A percentile compares a stretch with the other conserved stretches of the same genome.
Evolutionary conservation across 495 filamentous ascomycete genomes (phyloP).

Genomic region (Neurospora sp.): DNA sequence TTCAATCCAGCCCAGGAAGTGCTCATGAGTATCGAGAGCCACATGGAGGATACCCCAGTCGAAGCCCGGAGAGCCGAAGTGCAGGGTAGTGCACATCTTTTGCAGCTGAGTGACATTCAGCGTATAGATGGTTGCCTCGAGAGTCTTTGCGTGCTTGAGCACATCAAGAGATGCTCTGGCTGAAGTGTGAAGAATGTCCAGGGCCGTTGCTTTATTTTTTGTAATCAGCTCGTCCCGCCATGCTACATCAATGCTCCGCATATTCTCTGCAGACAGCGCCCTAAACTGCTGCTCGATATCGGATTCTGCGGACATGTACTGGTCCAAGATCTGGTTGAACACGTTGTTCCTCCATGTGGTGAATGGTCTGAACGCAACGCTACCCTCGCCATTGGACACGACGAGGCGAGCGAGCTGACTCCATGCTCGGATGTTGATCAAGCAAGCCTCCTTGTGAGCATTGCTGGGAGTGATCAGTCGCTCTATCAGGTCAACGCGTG

Average conservation of each 20-base stretch:
- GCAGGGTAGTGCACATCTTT: slow-evolving; percentile 33
- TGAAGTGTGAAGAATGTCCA: slow-evolving; percentile 33
- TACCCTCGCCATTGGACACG: slow-evolving; percentile 46
- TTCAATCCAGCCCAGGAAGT: slow-evolving; percentile 28
- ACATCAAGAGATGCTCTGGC: slow-evolving; percentile 32
- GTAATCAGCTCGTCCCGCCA: slow-evolving; percentile 31
- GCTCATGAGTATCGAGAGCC: slow-evolving; percentile 27
- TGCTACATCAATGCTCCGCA: slow-evolving; percentile 25
- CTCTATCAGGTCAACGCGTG: slow-evolving; percentile 58
- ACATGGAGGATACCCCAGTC: slow-evolving; percentile 33
- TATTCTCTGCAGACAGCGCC: slow-evolving; percentile 23
- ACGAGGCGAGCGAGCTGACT: slow-evolving; percentile 66
- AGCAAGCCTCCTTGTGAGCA: slow-evolving; percentile 79
- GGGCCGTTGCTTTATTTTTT: slow-evolving; percentile 33
- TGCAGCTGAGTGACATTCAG: slow-evolving; percentile 33
- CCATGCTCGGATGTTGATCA: slow-evolving; percentile 77
- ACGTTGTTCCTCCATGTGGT: slow-evolving; percentile 57
- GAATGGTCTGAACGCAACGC: slow-evolving; percentile 45
- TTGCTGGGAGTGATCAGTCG: slow-evolving; percentile 66
- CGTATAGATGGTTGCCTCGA: slow-evolving; percentile 26
- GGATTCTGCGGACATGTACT: slow-evolving; percentile 37
- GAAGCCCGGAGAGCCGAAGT: slow-evolving; percentile 24
- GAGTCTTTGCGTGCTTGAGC: slow-evolving; percentile 22
- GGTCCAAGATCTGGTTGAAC: slow-evolving; percentile 36
- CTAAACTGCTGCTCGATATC: slow-evolving; percentile 40